Conservation (phyloP, 1,139 yeast genomes). For the Geotrichum histeridarum region DNA sequence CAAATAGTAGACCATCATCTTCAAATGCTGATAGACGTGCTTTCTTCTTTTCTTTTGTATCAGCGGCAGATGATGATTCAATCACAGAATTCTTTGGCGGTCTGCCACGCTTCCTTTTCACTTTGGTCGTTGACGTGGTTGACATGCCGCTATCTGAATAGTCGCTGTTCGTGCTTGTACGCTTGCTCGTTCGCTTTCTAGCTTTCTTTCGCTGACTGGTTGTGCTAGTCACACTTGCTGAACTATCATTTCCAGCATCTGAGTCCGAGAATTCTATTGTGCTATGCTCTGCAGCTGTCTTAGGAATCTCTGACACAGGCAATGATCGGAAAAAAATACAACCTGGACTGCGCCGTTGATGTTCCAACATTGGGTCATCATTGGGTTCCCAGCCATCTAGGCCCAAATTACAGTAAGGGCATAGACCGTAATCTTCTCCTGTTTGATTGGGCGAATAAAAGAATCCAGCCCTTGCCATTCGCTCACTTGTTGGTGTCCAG, state of each 20-base stretch:
- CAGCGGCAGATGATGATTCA: background rate
- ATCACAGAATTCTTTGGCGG: slow-evolving; percentile 2
- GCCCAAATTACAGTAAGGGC: slow-evolving; percentile 64
- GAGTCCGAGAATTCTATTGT: slow-evolving; percentile 3
- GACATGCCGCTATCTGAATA: slow-evolving; percentile 11
- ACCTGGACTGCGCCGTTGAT: slow-evolving; percentile 40
- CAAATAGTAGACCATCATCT: slow-evolving; percentile 3
- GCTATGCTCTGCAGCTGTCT: background rate
- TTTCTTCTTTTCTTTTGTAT: background rate
- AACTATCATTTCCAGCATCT: slow-evolving; percentile 5
- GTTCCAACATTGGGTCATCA: slow-evolving; percentile 54
- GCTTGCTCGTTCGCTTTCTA: background rate
- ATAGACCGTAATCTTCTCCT: slow-evolving; percentile 58
- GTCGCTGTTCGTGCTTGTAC: slow-evolving; percentile 8
- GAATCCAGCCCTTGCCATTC: slow-evolving; percentile 65
- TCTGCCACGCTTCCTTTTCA: slow-evolving; percentile 8
- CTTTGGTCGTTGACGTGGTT: background rate
- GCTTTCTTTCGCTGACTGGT: slow-evolving; percentile 6
- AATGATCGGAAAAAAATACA: slow-evolving; percentile 46
- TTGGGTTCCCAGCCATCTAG: slow-evolving; percentile 67
- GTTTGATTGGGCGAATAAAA: slow-evolving; percentile 58
- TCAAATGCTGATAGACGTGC: slow-evolving; percentile 2
- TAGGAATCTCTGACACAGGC: background rate
- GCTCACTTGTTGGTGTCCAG: slow-evolving; percentile 43
- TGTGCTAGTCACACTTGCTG: slow-evolving; percentile 3